Percentiles rank a stretch among this genome's conserved stretches.
phyloP scores from a whole-genome alignment of 768 basidiomycete species.

The Strobilomyces dryophilus region DNA sequence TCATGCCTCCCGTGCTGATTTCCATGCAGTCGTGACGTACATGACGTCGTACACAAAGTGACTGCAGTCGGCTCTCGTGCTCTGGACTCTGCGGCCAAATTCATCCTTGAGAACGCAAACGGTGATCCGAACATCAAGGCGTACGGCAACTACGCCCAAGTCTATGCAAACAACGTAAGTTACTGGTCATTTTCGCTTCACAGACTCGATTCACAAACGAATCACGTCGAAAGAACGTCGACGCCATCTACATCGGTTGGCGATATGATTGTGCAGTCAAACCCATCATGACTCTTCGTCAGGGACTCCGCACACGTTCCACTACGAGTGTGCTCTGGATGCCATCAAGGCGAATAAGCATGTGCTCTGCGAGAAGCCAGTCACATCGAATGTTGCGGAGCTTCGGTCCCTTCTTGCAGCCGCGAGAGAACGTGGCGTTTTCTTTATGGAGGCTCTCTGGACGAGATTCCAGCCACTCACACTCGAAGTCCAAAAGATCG shows the following conservation, averaged over 20 bases:
- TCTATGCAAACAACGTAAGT: slow-evolving; percentile 65
- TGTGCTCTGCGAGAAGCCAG: slow-evolving; percentile 87
- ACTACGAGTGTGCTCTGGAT: slow-evolving; percentile 73
- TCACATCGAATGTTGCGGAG: slow-evolving; percentile 74
- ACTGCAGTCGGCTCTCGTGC: slow-evolving; percentile 76
- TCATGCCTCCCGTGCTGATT: not conserved
- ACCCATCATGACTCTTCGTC: not conserved
- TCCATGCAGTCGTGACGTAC: slow-evolving; percentile 50
- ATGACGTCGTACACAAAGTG: slow-evolving; percentile 65
- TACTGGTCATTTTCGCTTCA: not conserved
- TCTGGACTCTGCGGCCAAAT: slow-evolving; percentile 62
- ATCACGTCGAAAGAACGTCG: slow-evolving; percentile 49
- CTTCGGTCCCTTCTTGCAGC: slow-evolving; percentile 66
- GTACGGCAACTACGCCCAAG: slow-evolving; percentile 70
- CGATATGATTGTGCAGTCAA: not conserved
- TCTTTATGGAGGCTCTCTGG: slow-evolving; percentile 94
- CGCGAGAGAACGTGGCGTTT: slow-evolving; percentile 74
- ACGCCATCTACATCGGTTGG: slow-evolving; percentile 71
- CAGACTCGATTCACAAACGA: not conserved
- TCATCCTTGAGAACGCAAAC: slow-evolving; percentile 51
- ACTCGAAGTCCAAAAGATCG: slow-evolving; percentile 58
- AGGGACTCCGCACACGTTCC: slow-evolving; percentile 84
- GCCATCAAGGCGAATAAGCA: slow-evolving; percentile 79
- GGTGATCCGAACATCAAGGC: slow-evolving; percentile 56
- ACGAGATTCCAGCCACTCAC: slow-evolving; percentile 76